A percentile compares a stretch with the other conserved stretches of the same genome.
Conservation (phyloP, 257 asterid species). For the Haberlea rhodopensis region DNA sequence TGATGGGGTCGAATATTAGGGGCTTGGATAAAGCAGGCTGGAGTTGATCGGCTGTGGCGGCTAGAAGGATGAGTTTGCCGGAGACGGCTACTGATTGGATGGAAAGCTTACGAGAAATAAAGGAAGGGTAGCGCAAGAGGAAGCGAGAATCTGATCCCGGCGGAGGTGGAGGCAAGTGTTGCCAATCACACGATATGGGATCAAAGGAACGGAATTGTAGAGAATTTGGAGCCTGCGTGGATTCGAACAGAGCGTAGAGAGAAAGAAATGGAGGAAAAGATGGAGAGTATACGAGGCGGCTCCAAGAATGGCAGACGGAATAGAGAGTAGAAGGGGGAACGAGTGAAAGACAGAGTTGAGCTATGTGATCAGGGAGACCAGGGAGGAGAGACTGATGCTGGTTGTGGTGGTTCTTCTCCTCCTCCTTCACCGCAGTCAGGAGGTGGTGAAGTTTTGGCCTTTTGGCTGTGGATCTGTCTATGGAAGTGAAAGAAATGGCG, state of each 20-base stretch:
- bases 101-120: constrained; percentile 68
- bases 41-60: constrained; percentile 62
- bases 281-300: constrained; percentile 66
- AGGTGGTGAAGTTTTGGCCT: constrained; percentile 30
- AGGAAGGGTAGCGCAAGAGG: constrained; percentile 72
- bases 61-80: constrained; percentile 56
- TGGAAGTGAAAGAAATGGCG: constrained; percentile 8
- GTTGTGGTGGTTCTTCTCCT: constrained; percentile 6
- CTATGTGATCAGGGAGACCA: constrained; percentile 68
- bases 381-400: constrained; percentile 46
- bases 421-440: constrained; percentile 6
- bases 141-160: constrained; percentile 41
- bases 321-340: constrained; percentile 54
- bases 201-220: constrained; percentile 53
- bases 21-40: constrained; percentile 71
- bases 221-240: constrained; percentile 29
- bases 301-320: constrained; percentile 72
- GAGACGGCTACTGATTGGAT: constrained; percentile 58
- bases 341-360: constrained; percentile 54
- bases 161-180: constrained; percentile 52
- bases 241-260: constrained; percentile 46
- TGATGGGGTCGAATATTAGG: constrained; percentile 47
- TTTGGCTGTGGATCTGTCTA: constrained; percentile 28
- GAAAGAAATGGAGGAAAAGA: constrained; percentile 74
- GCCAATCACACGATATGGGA: constrained; percentile 64